Evolutionary conservation across 441 rosid genomes (phyloP), one percentile per base, ranked within the genome.

Genomic region (Iberis amara): DNA sequence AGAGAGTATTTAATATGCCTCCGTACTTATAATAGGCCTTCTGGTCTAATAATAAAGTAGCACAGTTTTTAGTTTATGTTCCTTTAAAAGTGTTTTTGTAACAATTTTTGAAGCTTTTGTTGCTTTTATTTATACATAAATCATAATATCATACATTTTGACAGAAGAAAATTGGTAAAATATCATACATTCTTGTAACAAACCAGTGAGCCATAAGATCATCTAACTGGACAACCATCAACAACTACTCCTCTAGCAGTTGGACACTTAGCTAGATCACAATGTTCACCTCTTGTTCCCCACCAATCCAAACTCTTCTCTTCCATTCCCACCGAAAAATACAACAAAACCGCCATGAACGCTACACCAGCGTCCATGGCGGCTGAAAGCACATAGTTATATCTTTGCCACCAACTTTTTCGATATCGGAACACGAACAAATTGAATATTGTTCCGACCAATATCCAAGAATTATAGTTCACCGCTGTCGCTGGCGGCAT

Each of bases 281-380:
- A 89, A 2, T 82, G 85, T 66, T 89, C 94, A 23, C 84, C 82
- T 0, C 61, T 60, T 2, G 71, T 43, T 5, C 94, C 95, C 97
- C 94, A 89, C 91, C 94, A 83, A 5, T 46, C 0, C 21, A 18
- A 18, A 5, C 8, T 7, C 0, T 82, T 6, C 18, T 61, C 61
- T 43, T 68, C 62, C 68, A 79, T 68, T 4, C 80, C 70, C 54
- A 83, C 27, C 0, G 75, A 23, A 52, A 82, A 81, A 69, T 86
- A 89, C 2, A 89, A 27, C 2, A 86, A 31, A 56, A 80, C 84
- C 7, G 78, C 87, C 87, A 86, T 83, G 76, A 84, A 84, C 1
- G 96, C 89, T 35, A 85, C 46, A 2, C 97, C 96, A 0, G 94
- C 94, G 45, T 86, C 94, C 10, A 89, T 46, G 1, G 87, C 91